These are phyloP conservation scores for Protostelium mycophagum DNA, from an alignment of 78 protist species.

Conservation along the genomic window DNA sequence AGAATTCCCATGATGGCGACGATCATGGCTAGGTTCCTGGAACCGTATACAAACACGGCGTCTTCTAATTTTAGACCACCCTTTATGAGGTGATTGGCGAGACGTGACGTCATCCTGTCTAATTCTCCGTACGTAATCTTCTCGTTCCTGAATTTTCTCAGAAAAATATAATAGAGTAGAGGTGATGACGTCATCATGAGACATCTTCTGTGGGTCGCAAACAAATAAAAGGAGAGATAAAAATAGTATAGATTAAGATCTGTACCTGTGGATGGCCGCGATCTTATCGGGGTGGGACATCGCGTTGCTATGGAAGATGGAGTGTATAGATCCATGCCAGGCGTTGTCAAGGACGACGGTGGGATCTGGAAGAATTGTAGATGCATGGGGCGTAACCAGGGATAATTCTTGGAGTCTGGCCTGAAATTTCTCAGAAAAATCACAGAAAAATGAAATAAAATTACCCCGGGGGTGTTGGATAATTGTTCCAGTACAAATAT, in stretches of 20 bases:
- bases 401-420: neutral
- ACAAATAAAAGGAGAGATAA: neutral
- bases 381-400: neutral
- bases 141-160: neutral
- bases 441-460: no score
- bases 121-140: slow-evolving; percentile 14
- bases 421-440: neutral
- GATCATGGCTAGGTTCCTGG: slow-evolving; percentile 65
- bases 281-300: neutral
- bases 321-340: slow-evolving; percentile 9
- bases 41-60: slow-evolving; percentile 63
- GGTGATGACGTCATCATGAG: no score
- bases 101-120: slow-evolving; percentile 19
- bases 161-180: neutral
- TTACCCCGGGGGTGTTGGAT: neutral
- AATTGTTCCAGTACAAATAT: neutral
- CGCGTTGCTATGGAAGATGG: neutral
- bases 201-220: no score
- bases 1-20: slow-evolving; percentile 67
- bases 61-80: slow-evolving; percentile 32
- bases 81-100: slow-evolving; percentile 42
- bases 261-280: neutral
- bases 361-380: slow-evolving; percentile 10
- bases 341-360: neutral
- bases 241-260: neutral